Percentiles rank a stretch among this genome's conserved stretches.
phyloP scores from a whole-genome alignment of 495 filamentous ascomycete genomes.

The Penicillium taxi region DNA sequence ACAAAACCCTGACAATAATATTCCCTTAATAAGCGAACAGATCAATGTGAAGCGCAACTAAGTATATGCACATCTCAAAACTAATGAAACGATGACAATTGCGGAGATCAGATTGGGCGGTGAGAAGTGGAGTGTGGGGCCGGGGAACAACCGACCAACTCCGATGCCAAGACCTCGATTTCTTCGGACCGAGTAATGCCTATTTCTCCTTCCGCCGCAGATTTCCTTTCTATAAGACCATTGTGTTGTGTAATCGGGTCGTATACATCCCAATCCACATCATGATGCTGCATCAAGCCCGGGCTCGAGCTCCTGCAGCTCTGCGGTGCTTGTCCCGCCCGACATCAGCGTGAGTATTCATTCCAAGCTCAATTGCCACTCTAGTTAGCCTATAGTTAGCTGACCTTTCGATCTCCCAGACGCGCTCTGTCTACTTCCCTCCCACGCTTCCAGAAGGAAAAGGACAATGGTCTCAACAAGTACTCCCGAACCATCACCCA shows the following conservation, averaged over 20 bases:
- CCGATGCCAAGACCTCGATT: slow-evolving; percentile 23
- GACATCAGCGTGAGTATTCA: slow-evolving; percentile 16
- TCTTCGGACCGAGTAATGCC: slow-evolving; percentile 11
- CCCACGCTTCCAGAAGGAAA: slow-evolving; percentile 32
- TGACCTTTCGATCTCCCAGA: slow-evolving; percentile 21
- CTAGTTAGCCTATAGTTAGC: not conserved
- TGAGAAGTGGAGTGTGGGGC: slow-evolving; percentile 7
- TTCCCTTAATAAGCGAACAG: too few relatives aligned
- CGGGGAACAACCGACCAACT: slow-evolving; percentile 23
- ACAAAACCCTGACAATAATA: too few relatives aligned
- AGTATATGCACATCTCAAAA: not conserved
- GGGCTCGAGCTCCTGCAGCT: slow-evolving; percentile 37
- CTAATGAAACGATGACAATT: slow-evolving; percentile 17
- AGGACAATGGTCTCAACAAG: slow-evolving; percentile 56
- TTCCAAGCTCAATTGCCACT: slow-evolving; percentile 2
- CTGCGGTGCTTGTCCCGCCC: slow-evolving; percentile 29
- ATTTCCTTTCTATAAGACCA: slow-evolving; percentile 5
- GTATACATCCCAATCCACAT: slow-evolving; percentile 2
- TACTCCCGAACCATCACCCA: slow-evolving; percentile 80
- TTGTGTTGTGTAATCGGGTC: slow-evolving; percentile 6
- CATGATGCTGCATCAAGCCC: slow-evolving; percentile 37
- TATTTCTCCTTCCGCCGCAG: slow-evolving; percentile 11
- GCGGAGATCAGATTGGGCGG: slow-evolving; percentile 16
- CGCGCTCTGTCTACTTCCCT: slow-evolving; percentile 44
- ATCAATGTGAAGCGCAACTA: not conserved